These are phyloP conservation scores for Starmerella bombicola DNA, from an alignment of 805 yeast genomes.

Conservation along the genomic window DNA sequence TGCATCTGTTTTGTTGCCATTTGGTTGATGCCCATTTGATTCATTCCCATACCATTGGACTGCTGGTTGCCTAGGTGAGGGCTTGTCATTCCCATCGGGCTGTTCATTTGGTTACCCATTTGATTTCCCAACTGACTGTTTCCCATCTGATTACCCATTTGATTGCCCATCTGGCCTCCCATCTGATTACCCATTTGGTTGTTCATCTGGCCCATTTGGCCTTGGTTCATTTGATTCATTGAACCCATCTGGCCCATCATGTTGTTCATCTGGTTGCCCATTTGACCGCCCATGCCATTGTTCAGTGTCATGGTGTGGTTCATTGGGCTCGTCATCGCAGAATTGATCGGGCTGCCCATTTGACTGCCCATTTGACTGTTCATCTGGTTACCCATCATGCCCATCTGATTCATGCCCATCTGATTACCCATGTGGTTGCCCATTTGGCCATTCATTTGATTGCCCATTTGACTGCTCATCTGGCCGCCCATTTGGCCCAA, in stretches of 20 bases:
- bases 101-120: constrained; percentile 3
- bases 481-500: not conserved
- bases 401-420: constrained; percentile 4
- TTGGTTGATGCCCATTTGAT: not conserved
- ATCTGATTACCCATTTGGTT: not conserved
- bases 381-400: constrained; percentile 1
- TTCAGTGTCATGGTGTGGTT: constrained; percentile 1
- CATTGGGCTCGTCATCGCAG: constrained; percentile 4
- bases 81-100: constrained; percentile 2
- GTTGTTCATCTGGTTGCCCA: constrained; percentile 1
- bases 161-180: not conserved
- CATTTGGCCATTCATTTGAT: not conserved
- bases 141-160: constrained; percentile 6
- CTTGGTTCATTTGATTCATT: too few species aligned
- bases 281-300: not conserved
- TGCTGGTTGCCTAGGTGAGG: not conserved
- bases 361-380: constrained; percentile 1
- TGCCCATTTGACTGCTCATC: constrained; percentile 2
- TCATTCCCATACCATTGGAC: not conserved
- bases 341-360: not conserved
- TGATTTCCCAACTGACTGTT: constrained; percentile 1
- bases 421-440: constrained; percentile 1
- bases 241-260: constrained; percentile 5
- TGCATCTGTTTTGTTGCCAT: not conserved
- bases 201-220: constrained; percentile 5